phyloP scores from a whole-genome alignment of 305 asterid genomes.

The Solanum hybrid region DNA sequence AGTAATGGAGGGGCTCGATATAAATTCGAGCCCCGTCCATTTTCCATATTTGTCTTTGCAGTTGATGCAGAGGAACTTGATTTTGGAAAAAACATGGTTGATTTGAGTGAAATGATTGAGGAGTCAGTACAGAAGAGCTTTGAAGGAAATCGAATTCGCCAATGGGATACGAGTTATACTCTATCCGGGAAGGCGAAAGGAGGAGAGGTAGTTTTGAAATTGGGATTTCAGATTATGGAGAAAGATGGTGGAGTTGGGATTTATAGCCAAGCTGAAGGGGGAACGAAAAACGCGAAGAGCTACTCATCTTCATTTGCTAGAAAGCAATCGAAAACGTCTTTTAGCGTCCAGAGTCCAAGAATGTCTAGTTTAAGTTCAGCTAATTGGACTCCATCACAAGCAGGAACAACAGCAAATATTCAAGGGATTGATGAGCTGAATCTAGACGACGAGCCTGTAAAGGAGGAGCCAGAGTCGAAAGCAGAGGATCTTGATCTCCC shows the following conservation, averaged over 20 bases:
- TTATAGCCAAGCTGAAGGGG: slow-evolving; percentile 42
- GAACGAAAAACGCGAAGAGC: slow-evolving; percentile 14
- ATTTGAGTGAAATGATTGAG: slow-evolving; percentile 48
- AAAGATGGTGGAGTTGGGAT: slow-evolving; percentile 78
- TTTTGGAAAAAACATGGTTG: slow-evolving; percentile 57
- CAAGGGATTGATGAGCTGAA: slow-evolving; percentile 66
- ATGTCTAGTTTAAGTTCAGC: slow-evolving; percentile 35
- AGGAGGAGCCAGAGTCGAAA: slow-evolving; percentile 25
- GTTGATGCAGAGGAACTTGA: slow-evolving; percentile 69
- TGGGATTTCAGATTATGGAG: slow-evolving; percentile 90
- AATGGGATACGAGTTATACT: slow-evolving; percentile 54
- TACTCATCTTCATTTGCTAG: slow-evolving; percentile 36
- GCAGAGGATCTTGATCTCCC: slow-evolving; percentile 53
- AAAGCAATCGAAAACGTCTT: slow-evolving; percentile 59
- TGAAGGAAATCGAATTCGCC: slow-evolving; percentile 48
- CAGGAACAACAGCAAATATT: slow-evolving; percentile 22
- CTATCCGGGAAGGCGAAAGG: slow-evolving; percentile 72
- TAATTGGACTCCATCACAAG: slow-evolving; percentile 58
- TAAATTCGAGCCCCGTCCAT: slow-evolving; percentile 80
- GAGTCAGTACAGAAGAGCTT: slow-evolving; percentile 65
- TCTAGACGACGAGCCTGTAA: slow-evolving; percentile 44
- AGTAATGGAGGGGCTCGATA: slow-evolving; percentile 16
- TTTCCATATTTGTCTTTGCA: slow-evolving; percentile 47
- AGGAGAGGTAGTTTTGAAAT: slow-evolving; percentile 63
- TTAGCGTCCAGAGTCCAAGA: slow-evolving; percentile 66